phyloP scores from a whole-genome alignment of 805 yeast species.

The Saccharomyces eubayanus region DNA sequence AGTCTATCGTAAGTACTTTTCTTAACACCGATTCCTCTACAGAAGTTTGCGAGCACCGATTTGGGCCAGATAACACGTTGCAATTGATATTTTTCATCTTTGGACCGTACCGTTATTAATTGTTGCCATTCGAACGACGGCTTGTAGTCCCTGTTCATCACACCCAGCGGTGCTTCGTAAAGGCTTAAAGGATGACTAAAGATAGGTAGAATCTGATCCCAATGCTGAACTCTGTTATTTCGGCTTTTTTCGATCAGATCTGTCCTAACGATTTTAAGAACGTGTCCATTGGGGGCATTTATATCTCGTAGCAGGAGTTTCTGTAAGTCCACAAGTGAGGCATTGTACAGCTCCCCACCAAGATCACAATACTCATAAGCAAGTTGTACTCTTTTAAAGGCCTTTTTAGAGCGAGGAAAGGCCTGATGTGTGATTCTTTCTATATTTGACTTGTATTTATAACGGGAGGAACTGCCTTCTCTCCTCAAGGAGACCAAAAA shows the following conservation, averaged over 20 bases:
- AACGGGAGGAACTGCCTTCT: background rate
- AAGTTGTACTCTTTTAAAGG: background rate
- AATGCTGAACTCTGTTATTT: background rate
- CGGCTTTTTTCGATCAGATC: background rate
- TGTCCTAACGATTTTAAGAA: background rate
- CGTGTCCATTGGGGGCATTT: background rate
- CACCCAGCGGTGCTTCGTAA: background rate
- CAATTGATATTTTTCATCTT: slow-evolving; percentile 5
- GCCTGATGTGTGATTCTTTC: background rate
- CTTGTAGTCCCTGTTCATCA: background rate
- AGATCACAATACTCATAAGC: background rate
- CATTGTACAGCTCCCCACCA: slow-evolving; percentile 3
- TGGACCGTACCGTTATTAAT: background rate
- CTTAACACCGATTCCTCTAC: slow-evolving; percentile 22
- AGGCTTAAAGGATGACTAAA: background rate
- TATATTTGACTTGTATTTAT: background rate
- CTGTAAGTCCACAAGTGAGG: slow-evolving; percentile 5
- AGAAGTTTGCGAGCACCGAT: slow-evolving; percentile 10
- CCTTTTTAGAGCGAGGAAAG: background rate
- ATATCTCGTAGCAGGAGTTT: background rate
- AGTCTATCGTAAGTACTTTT: slow-evolving; percentile 6
- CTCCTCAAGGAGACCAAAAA: slow-evolving; percentile 6
- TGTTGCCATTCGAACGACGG: background rate
- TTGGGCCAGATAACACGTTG: slow-evolving; percentile 17
- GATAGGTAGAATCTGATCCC: background rate